Evolutionary conservation across 2,329 filamentous ascomycete genomes (phyloP), one percentile per base, ranked within the genome.

Genomic region (Cercospora berteroae): DNA sequence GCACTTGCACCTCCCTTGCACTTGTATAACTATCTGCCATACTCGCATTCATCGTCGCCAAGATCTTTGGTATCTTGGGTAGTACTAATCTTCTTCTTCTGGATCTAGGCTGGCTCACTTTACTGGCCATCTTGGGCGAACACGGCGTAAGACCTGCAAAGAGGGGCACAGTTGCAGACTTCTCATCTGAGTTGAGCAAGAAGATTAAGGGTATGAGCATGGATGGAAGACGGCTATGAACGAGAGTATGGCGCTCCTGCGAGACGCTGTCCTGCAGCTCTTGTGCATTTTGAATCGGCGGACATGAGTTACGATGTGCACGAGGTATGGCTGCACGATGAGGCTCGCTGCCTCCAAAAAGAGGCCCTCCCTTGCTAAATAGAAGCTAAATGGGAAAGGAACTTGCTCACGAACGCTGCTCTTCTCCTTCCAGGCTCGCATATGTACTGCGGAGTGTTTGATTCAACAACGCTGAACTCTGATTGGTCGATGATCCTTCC

Each of bases 101-200:
- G 66, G 52, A 65, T 71, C 33, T 74, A 79, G 77, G 76, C 62
- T 78, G 76, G 76, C 71, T 67, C 58, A 69, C 74, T 67, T 86
- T 99, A 77, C 86, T 94, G 81, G 90, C 91, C 80, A 96, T 99
- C 79, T 87, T 98, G 83, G 89, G 95, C 52, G 56, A 59, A 89
- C 91, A 93, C 88, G 93, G 92, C 87, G 93, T 94, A 91, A 90
- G 90, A 88, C 88, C 90, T 87, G 89, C 89, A 81, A 79, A 79
- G 72, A 71, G 77, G 29, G 71, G 74, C n/a, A 71, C 69, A 23
- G 70, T 71, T 25, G 70, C 60, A 10, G 20, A 63, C 63, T 55
- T 29, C 23, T 55, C 48, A 27, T 25, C 48, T 9, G 66, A 67
- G 13, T 64, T 79, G 68, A 69, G 71, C 16, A 79, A 79, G 70